Evolutionary conservation across 108 stramenopile species (phyloP).

Genomic region (Nitzschia palea): DNA sequence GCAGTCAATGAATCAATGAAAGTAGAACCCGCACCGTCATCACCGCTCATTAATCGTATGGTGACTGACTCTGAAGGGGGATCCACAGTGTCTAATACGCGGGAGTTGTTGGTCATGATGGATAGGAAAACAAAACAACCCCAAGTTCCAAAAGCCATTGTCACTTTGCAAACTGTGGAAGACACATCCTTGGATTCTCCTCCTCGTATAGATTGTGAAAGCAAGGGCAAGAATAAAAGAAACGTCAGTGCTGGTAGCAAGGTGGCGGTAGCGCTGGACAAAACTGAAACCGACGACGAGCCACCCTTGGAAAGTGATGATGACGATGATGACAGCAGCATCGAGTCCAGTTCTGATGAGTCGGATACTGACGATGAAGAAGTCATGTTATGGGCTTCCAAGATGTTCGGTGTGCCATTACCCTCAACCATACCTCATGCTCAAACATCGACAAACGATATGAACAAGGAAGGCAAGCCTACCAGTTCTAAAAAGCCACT

Average conservation of each 20-base stretch:
- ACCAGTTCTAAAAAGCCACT: neutral
- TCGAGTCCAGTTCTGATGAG: conserved; percentile 14
- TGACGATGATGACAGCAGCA: neutral
- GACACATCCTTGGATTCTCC: neutral
- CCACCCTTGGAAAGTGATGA: neutral
- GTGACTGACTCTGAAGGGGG: conserved; percentile 39
- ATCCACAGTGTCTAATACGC: conserved; percentile 24
- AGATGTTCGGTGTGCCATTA: conserved; percentile 37
- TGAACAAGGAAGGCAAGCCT: neutral
- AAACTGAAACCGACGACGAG: conserved; percentile 12
- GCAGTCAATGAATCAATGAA: neutral
- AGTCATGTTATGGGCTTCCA: conserved; percentile 39
- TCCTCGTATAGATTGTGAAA: neutral
- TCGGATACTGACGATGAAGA: conserved; percentile 50
- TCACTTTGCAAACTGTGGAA: conserved; percentile 1
- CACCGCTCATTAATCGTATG: conserved; percentile 14
- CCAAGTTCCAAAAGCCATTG: conserved; percentile 27
- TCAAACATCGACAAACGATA: neutral
- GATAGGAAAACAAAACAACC: neutral
- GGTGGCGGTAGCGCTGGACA: neutral
- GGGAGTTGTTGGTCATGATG: neutral
- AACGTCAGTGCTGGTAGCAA: neutral
- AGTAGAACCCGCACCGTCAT: neutral
- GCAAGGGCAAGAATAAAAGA: neutral
- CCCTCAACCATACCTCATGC: neutral